Percentiles rank a stretch among this genome's conserved stretches.
phyloP scores from a whole-genome alignment of 495 filamentous ascomycete genomes.

The Lophiotrema nucula region DNA sequence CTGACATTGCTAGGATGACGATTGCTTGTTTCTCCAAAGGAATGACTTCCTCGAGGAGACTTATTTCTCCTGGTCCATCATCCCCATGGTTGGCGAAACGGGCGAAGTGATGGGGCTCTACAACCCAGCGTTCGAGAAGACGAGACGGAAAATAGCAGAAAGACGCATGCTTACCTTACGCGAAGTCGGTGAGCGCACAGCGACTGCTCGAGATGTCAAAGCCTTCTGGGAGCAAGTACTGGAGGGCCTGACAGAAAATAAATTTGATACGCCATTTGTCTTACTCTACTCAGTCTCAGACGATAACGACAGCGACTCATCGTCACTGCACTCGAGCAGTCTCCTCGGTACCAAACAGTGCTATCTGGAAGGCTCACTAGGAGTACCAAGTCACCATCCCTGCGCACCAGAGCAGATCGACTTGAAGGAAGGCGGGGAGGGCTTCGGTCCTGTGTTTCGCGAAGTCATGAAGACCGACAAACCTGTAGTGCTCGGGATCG shows the following conservation, averaged over 20 bases:
- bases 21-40: slow-evolving; percentile 62
- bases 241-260: slow-evolving; percentile 29
- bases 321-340: slow-evolving; percentile 60
- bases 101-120: slow-evolving; percentile 38
- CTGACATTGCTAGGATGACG: slow-evolving; percentile 50
- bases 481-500: slow-evolving; percentile 58
- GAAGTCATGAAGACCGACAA: slow-evolving; percentile 62
- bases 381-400: slow-evolving; percentile 59
- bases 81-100: slow-evolving; percentile 39
- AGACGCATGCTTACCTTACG: slow-evolving; percentile 43
- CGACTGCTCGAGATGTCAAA: slow-evolving; percentile 60
- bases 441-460: slow-evolving; percentile 64
- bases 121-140: slow-evolving; percentile 40
- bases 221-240: slow-evolving; percentile 37
- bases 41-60: slow-evolving; percentile 62
- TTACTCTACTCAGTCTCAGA: slow-evolving; percentile 39
- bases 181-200: slow-evolving; percentile 68
- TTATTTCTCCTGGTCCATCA: slow-evolving; percentile 42
- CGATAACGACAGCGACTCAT: slow-evolving; percentile 33
- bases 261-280: slow-evolving; percentile 36
- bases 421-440: slow-evolving; percentile 58
- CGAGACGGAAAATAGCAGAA: slow-evolving; percentile 38
- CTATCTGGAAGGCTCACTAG: slow-evolving; percentile 60
- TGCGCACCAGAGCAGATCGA: slow-evolving; percentile 56
- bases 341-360: slow-evolving; percentile 53